Percentiles rank a stretch among this genome's conserved stretches.
phyloP scores from a whole-genome alignment of 352 stramenopile genomes.

The Pythium angustatum region DNA sequence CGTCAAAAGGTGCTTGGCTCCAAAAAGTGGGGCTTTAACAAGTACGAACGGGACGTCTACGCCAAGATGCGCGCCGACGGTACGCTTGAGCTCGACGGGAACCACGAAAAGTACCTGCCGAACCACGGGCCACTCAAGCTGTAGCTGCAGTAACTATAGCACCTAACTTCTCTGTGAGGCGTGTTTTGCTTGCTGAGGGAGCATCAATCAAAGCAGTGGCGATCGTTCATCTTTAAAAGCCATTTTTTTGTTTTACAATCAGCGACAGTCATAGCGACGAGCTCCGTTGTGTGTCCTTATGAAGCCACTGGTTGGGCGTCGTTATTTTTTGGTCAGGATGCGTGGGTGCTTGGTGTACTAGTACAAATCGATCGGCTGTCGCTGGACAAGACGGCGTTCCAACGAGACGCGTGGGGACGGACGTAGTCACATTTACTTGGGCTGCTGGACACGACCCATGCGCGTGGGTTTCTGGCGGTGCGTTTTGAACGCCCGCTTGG shows the following conservation, averaged over 20 bases:
- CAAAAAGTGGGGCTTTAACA: conserved; percentile 95
- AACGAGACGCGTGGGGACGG: too few species aligned
- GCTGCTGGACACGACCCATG: conserved; percentile 65
- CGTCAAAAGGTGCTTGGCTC: conserved; percentile 99
- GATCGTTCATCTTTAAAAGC: too few species aligned
- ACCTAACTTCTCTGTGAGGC: too few species aligned
- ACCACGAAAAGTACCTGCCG: conserved; percentile 97
- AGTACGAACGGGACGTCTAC: conserved; percentile 97
- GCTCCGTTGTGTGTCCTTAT: too few species aligned
- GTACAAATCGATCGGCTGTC: not conserved
- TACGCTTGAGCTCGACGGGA: conserved; percentile 94
- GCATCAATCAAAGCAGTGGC: not conserved
- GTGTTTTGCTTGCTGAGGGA: too few species aligned
- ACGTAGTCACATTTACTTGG: conserved; percentile 43
- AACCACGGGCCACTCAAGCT: conserved; percentile 83
- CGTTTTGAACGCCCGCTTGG: conserved; percentile 45
- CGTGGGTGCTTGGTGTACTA: not conserved
- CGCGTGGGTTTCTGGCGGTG: conserved; percentile 57
- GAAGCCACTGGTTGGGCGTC: too few species aligned
- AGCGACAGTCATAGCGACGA: too few species aligned
- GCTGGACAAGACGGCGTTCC: too few species aligned
- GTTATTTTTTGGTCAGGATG: too few species aligned
- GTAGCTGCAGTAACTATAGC: conserved; percentile 30
- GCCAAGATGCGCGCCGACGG: conserved; percentile 94
- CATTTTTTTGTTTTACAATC: not conserved